Base-by-base conservation (phyloP, 1,284 basidiomycete genomes). In the Tausonia pullulans region DNA sequence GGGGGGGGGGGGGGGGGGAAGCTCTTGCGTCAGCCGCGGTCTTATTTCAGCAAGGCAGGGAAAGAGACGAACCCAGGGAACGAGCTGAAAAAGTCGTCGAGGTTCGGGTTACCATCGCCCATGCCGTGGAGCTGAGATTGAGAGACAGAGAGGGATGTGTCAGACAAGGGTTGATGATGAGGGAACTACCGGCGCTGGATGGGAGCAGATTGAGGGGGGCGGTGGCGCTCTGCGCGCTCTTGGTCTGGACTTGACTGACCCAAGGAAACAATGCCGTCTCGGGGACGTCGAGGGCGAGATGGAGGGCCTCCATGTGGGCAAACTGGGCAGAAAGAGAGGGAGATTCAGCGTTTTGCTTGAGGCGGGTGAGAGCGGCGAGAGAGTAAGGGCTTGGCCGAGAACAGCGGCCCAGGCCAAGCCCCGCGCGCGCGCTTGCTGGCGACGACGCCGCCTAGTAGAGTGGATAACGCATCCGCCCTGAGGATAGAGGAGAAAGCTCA, bases 191-290 rank as follows among this genome's bases (percentile, higher is more conserved):
- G 27, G 27, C 27, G 27, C 27, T 27, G 27, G 9, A 14, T 9
- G 7, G 60, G 50, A 48, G 40, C 46, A 61, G 51, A 48, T 39
- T 5, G 13, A 43, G 13, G 41, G 14, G n/a, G 16, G 27, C 27
- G 27, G 27, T 27, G 27, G 27, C 27, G 27, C 27, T 27, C 27
- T 27, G 27, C 27, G 27, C 27, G 27, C 27, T 27, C 27, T 27
- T 27, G 27, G 27, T 27, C 27, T 27, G 27, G 27, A 27, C 27
- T 27, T 27, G 10, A 65, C 64, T 46, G 7, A 65, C 64, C 64
- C 64, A 66, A 39, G 65, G 65, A 39, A 66, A 66, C 40, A 66
- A 52, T n/a, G 48, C 44, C 8, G 61, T 66, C 43, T 66, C 65
- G 6, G 65, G 65, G 6, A 66, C 65, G 43, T 66, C 65, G 61